These are phyloP conservation scores for Lasiosphaeriaceae sp. DNA, from an alignment of 495 filamentous ascomycete genomes.

Conservation along the genomic window DNA sequence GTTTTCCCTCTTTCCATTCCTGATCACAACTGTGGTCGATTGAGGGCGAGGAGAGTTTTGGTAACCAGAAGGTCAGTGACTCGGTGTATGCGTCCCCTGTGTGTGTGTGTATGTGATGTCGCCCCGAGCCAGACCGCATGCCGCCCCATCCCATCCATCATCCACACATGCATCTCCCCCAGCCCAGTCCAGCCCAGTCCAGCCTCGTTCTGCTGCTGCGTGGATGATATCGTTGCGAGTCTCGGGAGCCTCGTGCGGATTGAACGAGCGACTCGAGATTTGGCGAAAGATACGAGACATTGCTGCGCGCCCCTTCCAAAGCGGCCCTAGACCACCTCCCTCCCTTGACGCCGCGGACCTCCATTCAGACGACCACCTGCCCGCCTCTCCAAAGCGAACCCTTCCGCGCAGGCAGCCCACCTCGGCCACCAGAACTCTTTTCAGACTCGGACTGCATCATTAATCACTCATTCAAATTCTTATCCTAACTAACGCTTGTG, in stretches of 20 bases:
- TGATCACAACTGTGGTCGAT: conserved; percentile 9
- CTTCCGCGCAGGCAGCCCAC: not conserved
- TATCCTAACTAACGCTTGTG: conserved; percentile 8
- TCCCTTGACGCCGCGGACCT: not conserved
- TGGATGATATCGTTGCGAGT: not conserved
- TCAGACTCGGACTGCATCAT: not conserved
- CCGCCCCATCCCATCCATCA: not conserved
- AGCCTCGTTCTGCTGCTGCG: too few species aligned
- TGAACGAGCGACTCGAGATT: not conserved
- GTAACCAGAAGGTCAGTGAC: conserved; percentile 7
- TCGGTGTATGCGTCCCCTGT: not conserved
- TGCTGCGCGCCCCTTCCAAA: too few species aligned
- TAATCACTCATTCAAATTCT: not conserved
- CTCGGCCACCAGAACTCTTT: not conserved
- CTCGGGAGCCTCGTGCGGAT: not conserved
- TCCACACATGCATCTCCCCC: not conserved
- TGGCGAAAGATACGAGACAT: too few species aligned
- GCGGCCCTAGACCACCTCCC: too few species aligned
- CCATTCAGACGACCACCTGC: not conserved
- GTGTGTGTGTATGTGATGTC: too few species aligned
- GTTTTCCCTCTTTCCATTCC: conserved; percentile 3
- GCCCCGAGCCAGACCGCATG: not conserved
- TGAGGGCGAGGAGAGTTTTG: conserved; percentile 11
- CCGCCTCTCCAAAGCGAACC: not conserved
- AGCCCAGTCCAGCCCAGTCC: not conserved